phyloP scores from a whole-genome alignment of 1,139 yeast genomes.

The Meyerozyma athensensis region DNA sequence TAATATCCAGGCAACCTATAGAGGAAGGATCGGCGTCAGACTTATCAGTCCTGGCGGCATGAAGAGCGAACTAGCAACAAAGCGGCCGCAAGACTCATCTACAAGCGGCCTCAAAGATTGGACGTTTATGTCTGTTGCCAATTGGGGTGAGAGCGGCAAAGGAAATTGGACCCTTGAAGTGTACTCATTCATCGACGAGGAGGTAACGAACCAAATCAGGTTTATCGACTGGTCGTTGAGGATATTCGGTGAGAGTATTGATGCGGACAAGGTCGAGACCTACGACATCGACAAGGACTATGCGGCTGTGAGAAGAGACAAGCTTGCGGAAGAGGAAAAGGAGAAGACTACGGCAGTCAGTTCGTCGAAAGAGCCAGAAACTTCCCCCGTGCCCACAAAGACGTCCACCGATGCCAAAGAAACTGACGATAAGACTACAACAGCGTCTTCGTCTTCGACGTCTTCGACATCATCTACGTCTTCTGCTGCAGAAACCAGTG shows the following conservation, averaged over 20 bases:
- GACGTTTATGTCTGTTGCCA: slow-evolving; percentile 98
- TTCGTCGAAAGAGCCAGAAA: neutral
- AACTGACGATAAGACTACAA: slow-evolving; percentile 5
- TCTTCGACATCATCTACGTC: slow-evolving; percentile 9
- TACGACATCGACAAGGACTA: slow-evolving; percentile 39
- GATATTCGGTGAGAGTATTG: slow-evolving; percentile 76
- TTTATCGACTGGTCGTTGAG: slow-evolving; percentile 72
- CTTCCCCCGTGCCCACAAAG: slow-evolving; percentile 5
- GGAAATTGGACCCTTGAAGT: slow-evolving; percentile 85
- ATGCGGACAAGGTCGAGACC: slow-evolving; percentile 53
- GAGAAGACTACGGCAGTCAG: slow-evolving; percentile 6
- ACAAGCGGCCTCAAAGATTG: slow-evolving; percentile 66
- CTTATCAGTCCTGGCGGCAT: slow-evolving; percentile 75
- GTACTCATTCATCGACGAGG: slow-evolving; percentile 20
- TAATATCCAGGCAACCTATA: slow-evolving; percentile 54
- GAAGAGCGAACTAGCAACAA: slow-evolving; percentile 69
- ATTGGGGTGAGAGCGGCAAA: slow-evolving; percentile 85
- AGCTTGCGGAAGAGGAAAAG: slow-evolving; percentile 12
- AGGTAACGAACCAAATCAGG: slow-evolving; percentile 31
- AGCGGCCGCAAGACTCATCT: slow-evolving; percentile 55
- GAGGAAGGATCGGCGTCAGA: slow-evolving; percentile 70
- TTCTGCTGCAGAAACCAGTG: neutral
- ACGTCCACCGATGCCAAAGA: slow-evolving; percentile 6
- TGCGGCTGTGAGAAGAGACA: slow-evolving; percentile 34
- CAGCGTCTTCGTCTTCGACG: slow-evolving; percentile 9